Evolutionary conservation across 306 rosid species (phyloP), one percentile per base, ranked within the genome.

Genomic region (Acmispon strigosus): DNA sequence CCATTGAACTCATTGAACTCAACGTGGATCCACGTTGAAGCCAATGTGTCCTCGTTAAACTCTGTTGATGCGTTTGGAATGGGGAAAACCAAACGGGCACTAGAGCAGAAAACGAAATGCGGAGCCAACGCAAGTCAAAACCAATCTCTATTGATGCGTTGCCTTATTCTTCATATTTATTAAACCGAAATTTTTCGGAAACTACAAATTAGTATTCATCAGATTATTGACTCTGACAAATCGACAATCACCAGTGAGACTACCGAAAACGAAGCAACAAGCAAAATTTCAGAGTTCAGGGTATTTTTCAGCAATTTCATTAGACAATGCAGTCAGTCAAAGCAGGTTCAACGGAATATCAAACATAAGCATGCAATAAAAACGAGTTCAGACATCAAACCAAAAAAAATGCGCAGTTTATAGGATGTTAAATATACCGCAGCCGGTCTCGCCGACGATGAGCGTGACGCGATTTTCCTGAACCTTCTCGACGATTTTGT

Each of bases 361-460:
- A 58, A 58, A 58, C 8, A 10, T 13, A 58, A 15, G 34, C 52
- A 68, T 7, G 18, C 62, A 43, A 49, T 16, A 37, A 13, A 44
- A 14, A 65, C 13, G 51, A 72, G 47, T 47, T 20, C 17, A 45
- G 5, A 55, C n/a, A 16, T 4, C 2, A 53, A 54, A 70, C 42
- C 11, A 17, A 34, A 22, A 48, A 63, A 10, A 9, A 13, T 27
- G 7, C 8, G 57, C 15, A 62, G 57, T 72, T 13, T 8, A 6
- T 32, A 51, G 17, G 11, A 7, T 4, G 18, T 10, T 70, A 1
- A 32, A 32, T 32, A 32, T 76, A 89, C 98, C 98, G 61, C 98
- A 89, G 54, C 98, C 98, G 65, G 98, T 63, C 48, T 92, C 98
- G 34, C 98, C 98, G 54, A 92, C 83, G 66, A 92, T 87, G 37